Percentiles rank a stretch among this genome's conserved stretches.
phyloP scores from a whole-genome alignment of 2,329 filamentous ascomycete species.

The Leptographium wingfieldii region DNA sequence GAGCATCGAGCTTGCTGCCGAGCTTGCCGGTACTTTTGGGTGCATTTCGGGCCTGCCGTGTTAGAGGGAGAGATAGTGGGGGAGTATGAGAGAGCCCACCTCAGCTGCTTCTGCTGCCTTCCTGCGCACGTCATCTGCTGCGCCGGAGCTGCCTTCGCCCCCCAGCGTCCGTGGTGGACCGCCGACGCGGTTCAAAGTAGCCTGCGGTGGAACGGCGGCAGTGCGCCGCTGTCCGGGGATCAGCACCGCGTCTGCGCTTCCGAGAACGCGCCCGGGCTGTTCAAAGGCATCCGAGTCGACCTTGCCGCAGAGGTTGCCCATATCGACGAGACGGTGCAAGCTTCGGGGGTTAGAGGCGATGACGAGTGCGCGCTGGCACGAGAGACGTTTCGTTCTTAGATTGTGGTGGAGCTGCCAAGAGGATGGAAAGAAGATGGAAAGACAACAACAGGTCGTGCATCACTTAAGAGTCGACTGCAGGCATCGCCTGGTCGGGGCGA shows the following conservation, averaged over 20 bases:
- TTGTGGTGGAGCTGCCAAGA: not conserved
- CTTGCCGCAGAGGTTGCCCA: conserved; percentile 85
- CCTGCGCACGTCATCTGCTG: conserved; percentile 47
- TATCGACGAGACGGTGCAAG: conserved; percentile 22
- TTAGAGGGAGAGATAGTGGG: not conserved
- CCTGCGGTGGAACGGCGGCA: conserved; percentile 34
- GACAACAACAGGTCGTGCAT: too few relatives aligned
- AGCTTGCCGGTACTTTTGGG: conserved; percentile 54
- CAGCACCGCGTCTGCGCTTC: conserved; percentile 27
- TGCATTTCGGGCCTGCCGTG: conserved; percentile 17
- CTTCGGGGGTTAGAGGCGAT: not conserved
- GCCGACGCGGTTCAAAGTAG: conserved; percentile 29
- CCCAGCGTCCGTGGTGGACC: conserved; percentile 54
- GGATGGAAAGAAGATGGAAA: not conserved
- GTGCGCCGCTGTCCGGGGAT: conserved; percentile 28
- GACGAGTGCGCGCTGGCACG: not conserved
- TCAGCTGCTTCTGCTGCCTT: conserved; percentile 75
- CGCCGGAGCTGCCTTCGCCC: conserved; percentile 20
- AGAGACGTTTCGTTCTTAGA: too few relatives aligned
- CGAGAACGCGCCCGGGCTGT: conserved; percentile 60
- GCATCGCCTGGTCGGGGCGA: too few relatives aligned
- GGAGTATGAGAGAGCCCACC: conserved; percentile 35
- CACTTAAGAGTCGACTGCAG: too few relatives aligned
- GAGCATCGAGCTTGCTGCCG: conserved; percentile 54
- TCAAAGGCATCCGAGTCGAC: conserved; percentile 51